phyloP scores from a whole-genome alignment of 1,139 yeast genomes.

The Pichia sp. region DNA sequence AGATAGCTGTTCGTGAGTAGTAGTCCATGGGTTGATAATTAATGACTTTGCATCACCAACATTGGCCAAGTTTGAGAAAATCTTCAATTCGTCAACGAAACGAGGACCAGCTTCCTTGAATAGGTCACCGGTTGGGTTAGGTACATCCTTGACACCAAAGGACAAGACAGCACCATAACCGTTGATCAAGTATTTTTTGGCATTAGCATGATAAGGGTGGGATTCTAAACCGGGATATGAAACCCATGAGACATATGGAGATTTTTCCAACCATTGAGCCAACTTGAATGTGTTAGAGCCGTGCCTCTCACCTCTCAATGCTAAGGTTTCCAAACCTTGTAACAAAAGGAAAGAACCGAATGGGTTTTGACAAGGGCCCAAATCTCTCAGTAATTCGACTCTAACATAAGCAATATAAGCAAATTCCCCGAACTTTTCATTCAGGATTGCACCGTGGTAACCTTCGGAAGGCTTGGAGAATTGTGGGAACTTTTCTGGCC shows the following conservation, averaged over 20 bases:
- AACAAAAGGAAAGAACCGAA: conserved; percentile 79
- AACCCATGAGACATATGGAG: conserved; percentile 78
- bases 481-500: conserved; percentile 87
- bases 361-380: conserved; percentile 87
- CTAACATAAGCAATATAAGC: conserved; percentile 81
- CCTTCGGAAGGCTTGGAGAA: conserved; percentile 88
- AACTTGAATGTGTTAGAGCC: conserved; percentile 77
- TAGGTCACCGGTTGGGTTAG: conserved; percentile 40
- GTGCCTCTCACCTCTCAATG: conserved; percentile 91
- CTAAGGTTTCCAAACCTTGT: conserved; percentile 91
- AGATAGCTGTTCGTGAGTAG: conserved; percentile 87
- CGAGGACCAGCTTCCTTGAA: conserved; percentile 72
- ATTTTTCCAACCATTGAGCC: conserved; percentile 69
- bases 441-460: conserved; percentile 81
- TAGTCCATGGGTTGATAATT: conserved; percentile 91
- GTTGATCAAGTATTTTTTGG: conserved; percentile 72
- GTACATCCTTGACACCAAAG: conserved; percentile 74
- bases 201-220: conserved; percentile 77
- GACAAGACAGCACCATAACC: conserved; percentile 86
- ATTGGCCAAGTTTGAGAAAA: conserved; percentile 90
- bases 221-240: conserved; percentile 85
- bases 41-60: conserved; percentile 95
- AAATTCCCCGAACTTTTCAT: conserved; percentile 73
- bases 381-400: conserved; percentile 83
- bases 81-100: conserved; percentile 74